Evolutionary conservation across 2,329 filamentous ascomycete genomes (phyloP), one percentile per base, ranked within the genome.

Genomic region (Raffaelea albimanens): DNA sequence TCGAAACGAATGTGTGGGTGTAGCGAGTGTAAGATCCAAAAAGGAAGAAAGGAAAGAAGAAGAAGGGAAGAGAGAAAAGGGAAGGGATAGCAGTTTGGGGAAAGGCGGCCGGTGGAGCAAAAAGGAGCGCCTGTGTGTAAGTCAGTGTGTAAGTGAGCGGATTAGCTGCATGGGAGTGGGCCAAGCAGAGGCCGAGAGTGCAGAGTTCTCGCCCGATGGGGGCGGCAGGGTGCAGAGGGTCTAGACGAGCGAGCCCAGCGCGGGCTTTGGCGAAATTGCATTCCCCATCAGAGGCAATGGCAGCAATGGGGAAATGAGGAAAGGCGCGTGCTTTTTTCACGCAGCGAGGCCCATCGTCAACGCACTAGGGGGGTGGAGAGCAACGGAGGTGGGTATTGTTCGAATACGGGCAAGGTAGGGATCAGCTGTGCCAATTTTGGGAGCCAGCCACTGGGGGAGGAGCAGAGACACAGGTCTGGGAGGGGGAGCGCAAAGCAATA

Each of bases 11-110:
- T 18, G 40, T 43, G 41, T 22, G 43, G 44, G 45, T 40, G 23
- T 44, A 48, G 36, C 20, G 46, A 56, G 54, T 49, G 48, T 47
- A 56, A 53, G 50, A 54, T 36, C 16, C 18, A 38, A 56, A 55
- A 55, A 53, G 48, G 49, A 52, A 51, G 25, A 46, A 45, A 19
- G 5, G 40, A 43, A 48, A 21, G 29, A 33, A 18, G 39, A n/a
- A 45, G 22, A 34, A 31, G 34, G 34, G 16, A 44, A n/a, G 33
- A 22, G 18, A 29, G 13, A 20, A 44, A 45, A 34, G 43, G 41
- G 48, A 21, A 31, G 29, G 16, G 29, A 19, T 40, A 36, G 48
- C 39, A 19, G 47, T 39, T 34, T 40, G 45, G 42, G 38, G 20
- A 43, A 20, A 22, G 20, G 9, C 45, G 20, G 31, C 20, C 41